These are phyloP conservation scores for Rosa chinensis DNA, from an alignment of 306 rosid species.

Conservation along the genomic window DNA sequence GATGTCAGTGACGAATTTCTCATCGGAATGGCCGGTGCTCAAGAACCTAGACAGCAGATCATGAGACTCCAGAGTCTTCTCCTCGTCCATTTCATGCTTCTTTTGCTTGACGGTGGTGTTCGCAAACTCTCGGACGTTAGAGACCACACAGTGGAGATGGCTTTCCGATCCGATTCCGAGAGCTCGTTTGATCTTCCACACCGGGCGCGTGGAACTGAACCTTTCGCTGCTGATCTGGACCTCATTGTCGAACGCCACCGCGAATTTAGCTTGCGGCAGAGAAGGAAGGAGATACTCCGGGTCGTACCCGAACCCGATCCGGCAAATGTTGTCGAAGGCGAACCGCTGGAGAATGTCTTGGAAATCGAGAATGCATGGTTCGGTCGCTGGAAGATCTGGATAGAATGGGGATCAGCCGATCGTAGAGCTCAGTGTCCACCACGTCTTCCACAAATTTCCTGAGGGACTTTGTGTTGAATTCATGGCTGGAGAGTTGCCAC, in stretches of 20 bases:
- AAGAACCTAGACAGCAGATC: constrained; percentile 57
- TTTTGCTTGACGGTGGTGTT: constrained; percentile 38
- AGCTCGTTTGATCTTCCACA: constrained; percentile 46
- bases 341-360: constrained; percentile 74
- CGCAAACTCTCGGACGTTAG: constrained; percentile 48
- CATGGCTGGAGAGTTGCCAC: constrained; percentile 62
- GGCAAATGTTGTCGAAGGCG: constrained; percentile 66
- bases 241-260: constrained; percentile 49
- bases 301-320: constrained; percentile 64
- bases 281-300: constrained; percentile 58
- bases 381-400: background rate
- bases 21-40: constrained; percentile 51
- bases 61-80: constrained; percentile 21
- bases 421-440: constrained; percentile 53
- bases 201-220: constrained; percentile 1
- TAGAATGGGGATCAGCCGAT: constrained; percentile 55
- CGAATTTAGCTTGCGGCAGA: constrained; percentile 43
- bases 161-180: constrained; percentile 48
- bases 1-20: constrained; percentile 46
- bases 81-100: constrained; percentile 27
- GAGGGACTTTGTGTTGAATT: constrained; percentile 48
- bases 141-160: constrained; percentile 17
- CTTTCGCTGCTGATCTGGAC: constrained; percentile 42
- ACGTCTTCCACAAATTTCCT: constrained; percentile 54
- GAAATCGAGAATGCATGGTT: constrained; percentile 35